phyloP scores from a whole-genome alignment of 495 filamentous ascomycete genomes.

The Podospora appendiculata region DNA sequence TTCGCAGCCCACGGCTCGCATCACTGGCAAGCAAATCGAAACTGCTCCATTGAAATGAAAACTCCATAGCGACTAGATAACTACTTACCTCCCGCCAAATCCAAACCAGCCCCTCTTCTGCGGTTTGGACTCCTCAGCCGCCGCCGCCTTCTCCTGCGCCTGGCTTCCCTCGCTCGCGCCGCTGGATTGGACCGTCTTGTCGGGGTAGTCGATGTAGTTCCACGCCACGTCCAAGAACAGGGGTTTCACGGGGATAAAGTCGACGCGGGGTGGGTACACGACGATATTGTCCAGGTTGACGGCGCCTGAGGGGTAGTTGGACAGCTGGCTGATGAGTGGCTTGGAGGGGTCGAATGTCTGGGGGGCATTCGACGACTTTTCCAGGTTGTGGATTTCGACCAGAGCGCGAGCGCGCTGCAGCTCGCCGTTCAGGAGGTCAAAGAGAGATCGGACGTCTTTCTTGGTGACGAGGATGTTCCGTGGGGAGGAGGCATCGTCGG shows the following conservation, averaged over 20 bases:
- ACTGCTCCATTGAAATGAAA: too few relatives aligned
- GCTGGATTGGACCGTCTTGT: constrained; percentile 18
- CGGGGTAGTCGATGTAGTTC: constrained; percentile 96
- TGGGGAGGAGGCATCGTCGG: constrained; percentile 22
- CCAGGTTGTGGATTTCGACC: constrained; percentile 64
- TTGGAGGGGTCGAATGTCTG: constrained; percentile 15
- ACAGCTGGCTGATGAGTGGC: constrained; percentile 61
- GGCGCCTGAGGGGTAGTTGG: constrained; percentile 59
- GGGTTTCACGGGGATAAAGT: constrained; percentile 86
- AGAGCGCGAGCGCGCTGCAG: constrained; percentile 73
- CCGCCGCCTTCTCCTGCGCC: constrained; percentile 11
- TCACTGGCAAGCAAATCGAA: too few relatives aligned
- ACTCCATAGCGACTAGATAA: too few relatives aligned
- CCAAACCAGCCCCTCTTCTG: constrained; percentile 82
- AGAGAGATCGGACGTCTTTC: constrained; percentile 47
- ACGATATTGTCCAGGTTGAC: constrained; percentile 75
- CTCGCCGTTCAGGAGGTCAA: constrained; percentile 53
- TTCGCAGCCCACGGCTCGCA: too few relatives aligned
- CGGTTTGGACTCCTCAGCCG: constrained; percentile 45
- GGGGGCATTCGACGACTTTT: constrained; percentile 24
- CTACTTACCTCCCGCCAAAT: constrained; percentile 57
- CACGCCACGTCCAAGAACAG: constrained; percentile 94
- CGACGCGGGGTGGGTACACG: constrained; percentile 73
- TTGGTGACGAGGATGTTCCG: constrained; percentile 53
- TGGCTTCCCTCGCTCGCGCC: not conserved